Conservation (phyloP, 176 grass and related monocot genomes). For the Juncus effusus region DNA sequence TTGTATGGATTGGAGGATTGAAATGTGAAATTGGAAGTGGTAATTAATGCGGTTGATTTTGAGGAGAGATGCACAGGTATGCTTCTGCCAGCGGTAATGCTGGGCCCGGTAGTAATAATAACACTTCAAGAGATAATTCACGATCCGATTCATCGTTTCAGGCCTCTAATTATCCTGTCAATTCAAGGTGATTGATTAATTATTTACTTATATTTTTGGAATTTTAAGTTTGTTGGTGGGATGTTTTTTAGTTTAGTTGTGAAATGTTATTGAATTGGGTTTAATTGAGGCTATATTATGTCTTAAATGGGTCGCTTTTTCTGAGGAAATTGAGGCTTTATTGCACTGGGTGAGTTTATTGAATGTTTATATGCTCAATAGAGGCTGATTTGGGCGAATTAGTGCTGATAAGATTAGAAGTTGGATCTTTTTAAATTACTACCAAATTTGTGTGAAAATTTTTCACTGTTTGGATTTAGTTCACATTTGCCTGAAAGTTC, state of each 20-base stretch:
- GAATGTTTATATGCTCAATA: too few relatives aligned
- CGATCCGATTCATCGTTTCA: constrained; percentile 59
- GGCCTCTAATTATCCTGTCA: constrained; percentile 50
- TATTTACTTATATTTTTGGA: neutral
- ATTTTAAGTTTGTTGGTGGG: neutral
- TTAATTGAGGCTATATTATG: too few relatives aligned
- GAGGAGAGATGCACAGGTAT: constrained; percentile 81
- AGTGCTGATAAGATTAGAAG: too few relatives aligned
- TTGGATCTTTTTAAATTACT: neutral
- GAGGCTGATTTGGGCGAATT: too few relatives aligned
- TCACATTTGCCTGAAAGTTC: too few relatives aligned
- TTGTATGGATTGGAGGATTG: constrained; percentile 25
- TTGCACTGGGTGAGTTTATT: neutral
- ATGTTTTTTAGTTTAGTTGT: too few relatives aligned
- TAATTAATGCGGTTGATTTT: constrained; percentile 47
- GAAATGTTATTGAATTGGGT: too few relatives aligned
- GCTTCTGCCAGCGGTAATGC: constrained; percentile 45
- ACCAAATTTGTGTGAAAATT: neutral
- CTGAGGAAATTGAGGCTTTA: neutral
- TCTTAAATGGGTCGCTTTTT: neutral
- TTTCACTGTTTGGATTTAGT: neutral
- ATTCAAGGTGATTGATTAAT: constrained; percentile 48
- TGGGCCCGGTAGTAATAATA: constrained; percentile 37
- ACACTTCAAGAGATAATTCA: constrained; percentile 38
- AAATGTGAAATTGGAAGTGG: constrained; percentile 35